Evolutionary conservation across 331 rosid genomes (phyloP), one percentile per base, ranked within the genome.

Genomic region (Pyracantha coccinea): DNA sequence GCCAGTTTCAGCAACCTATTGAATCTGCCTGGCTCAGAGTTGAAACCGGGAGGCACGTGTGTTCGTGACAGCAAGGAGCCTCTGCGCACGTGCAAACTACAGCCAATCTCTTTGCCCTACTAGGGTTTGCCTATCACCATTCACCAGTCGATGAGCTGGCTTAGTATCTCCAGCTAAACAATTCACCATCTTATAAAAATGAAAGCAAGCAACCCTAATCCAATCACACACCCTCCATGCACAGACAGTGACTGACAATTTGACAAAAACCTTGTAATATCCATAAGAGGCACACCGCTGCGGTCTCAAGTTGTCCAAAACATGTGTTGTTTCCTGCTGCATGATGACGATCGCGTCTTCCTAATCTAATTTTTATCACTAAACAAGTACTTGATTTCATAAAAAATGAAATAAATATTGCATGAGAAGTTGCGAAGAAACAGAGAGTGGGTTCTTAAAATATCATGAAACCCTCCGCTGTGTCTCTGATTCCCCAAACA

Each of bases 401-500:
- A 25, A 64, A 41, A 35, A 14, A 55, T 11, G 11, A 72, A 35
- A 57, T 8, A 17, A 73, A 60, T 2, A n/a, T 31, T 71, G 75
- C 29, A 20, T 23, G 20, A 53, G 64, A 71, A 71, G 75, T 38
- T 31, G 32, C 64, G 8, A 28, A 28, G 62, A 9, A 69, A 66
- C 23, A 44, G 33, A 53, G 71, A 11, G 66, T 70, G 38, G 83
- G 81, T 80, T 72, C 78, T 77, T 75, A 55, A 77, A 50, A 66
- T 58, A 12, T 64, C 55, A 64, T 67, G 55, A 76, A 76, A 72
- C 64, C 53, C 16, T 76, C 61, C 68, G 11, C 17, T 8, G 10
- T 88, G 90, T 83, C 87, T 78, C 74, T 77, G 21, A 20, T 71
- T 83, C 58, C 66, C 19, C 55, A 33, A 77, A 82, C 91, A 85